These are phyloP conservation scores for Pistacia integerrima DNA, from an alignment of 345 rosid genomes.

Conservation along the genomic window DNA sequence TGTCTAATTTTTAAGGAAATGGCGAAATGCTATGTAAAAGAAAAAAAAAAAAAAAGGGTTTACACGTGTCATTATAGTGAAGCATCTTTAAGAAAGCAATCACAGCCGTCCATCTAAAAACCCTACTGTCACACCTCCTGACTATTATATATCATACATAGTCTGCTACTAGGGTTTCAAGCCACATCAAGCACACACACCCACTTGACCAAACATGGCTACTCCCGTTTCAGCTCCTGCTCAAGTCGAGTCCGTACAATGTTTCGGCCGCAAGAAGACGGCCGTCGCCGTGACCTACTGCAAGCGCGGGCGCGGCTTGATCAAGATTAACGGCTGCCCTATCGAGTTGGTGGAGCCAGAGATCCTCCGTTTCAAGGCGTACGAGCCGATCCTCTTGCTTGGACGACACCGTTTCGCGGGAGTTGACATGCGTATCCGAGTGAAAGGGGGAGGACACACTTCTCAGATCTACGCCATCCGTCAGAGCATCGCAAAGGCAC, in stretches of 20 bases:
- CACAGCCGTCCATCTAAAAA: slow-evolving; percentile 9
- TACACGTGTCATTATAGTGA: not conserved
- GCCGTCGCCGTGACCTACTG: slow-evolving; percentile 86
- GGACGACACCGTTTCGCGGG: slow-evolving; percentile 78
- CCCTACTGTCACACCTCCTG: not conserved
- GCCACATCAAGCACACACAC: not conserved
- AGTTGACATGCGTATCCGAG: slow-evolving; percentile 89
- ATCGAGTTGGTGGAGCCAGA: slow-evolving; percentile 82
- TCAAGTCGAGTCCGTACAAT: slow-evolving; percentile 52
- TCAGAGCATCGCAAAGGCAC: slow-evolving; percentile 91
- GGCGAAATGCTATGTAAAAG: no score
- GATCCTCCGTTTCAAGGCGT: slow-evolving; percentile 84
- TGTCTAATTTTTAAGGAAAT: no score
- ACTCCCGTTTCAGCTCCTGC: slow-evolving; percentile 28
- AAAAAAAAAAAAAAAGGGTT: no score
- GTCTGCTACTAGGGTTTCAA: not conserved
- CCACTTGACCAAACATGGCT: slow-evolving; percentile 32
- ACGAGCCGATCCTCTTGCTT: slow-evolving; percentile 72
- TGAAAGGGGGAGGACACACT: slow-evolving; percentile 82
- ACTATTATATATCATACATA: not conserved
- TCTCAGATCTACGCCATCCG: slow-evolving; percentile 92
- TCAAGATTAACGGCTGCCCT: slow-evolving; percentile 81
- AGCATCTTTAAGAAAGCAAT: not conserved
- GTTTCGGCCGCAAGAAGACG: slow-evolving; percentile 87
- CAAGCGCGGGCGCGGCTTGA: slow-evolving; percentile 69